Evolutionary conservation across 2,329 filamentous ascomycete species (phyloP).

Genomic region (Teratosphaeria epicoccoides): DNA sequence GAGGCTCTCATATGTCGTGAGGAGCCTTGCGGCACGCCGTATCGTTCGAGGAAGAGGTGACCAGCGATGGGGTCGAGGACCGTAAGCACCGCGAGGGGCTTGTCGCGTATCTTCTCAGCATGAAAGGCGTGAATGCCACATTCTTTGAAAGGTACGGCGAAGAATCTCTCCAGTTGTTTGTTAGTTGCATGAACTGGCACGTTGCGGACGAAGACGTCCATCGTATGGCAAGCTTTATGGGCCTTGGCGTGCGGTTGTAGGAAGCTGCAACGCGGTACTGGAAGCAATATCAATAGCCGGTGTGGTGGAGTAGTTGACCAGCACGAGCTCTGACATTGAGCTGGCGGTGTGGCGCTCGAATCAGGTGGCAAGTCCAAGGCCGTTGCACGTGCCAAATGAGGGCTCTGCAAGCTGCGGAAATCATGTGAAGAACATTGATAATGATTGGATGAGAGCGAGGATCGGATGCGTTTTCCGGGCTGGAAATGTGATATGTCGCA

Average conservation of each 20-base stretch:
- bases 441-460: too few species aligned
- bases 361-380: neutral
- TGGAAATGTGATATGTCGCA: neutral
- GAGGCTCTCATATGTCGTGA: conserved; percentile 4
- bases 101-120: conserved; percentile 33
- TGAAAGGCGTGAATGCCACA: conserved; percentile 35
- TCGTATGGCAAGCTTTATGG: conserved; percentile 11
- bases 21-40: conserved; percentile 18
- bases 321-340: neutral
- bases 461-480: neutral
- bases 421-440: too few species aligned
- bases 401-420: neutral
- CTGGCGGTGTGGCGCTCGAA: neutral
- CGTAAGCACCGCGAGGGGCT: conserved; percentile 36
- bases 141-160: conserved; percentile 28
- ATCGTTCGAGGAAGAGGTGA: conserved; percentile 32
- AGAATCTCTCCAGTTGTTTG: conserved; percentile 31
- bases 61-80: conserved; percentile 33
- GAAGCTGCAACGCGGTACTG: neutral
- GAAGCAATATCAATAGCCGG: neutral
- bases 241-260: neutral
- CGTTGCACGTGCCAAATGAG: too few species aligned
- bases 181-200: conserved; percentile 34
- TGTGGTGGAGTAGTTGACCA: neutral
- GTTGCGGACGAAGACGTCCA: conserved; percentile 40